phyloP scores from a whole-genome alignment of 2,329 filamentous ascomycete species.

The Diaporthe capsici region DNA sequence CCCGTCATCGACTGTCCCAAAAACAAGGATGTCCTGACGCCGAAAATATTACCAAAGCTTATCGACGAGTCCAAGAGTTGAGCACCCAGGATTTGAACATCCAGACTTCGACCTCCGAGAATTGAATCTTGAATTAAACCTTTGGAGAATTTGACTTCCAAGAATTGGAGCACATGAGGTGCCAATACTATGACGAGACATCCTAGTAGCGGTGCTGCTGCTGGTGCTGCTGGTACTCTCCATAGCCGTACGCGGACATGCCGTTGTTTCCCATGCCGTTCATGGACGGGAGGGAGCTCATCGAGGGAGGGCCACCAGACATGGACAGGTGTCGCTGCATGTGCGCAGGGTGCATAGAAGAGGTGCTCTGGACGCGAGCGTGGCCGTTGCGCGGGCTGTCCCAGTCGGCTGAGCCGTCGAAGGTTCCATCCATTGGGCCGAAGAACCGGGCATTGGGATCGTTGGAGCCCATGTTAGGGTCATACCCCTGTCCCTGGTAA shows the following conservation, averaged over 20 bases:
- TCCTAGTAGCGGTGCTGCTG: slow-evolving; percentile 28
- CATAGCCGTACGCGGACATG: slow-evolving; percentile 6
- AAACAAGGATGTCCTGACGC: slow-evolving; percentile 24
- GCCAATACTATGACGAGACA: neutral
- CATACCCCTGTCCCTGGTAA: slow-evolving; percentile 32
- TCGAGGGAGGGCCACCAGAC: slow-evolving; percentile 28
- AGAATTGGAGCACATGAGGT: neutral
- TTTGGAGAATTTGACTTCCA: neutral
- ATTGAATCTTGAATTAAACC: neutral
- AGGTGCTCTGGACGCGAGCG: slow-evolving; percentile 39
- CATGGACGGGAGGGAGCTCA: slow-evolving; percentile 39
- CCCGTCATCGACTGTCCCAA: slow-evolving; percentile 7
- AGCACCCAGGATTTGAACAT: neutral
- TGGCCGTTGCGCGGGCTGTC: slow-evolving; percentile 31
- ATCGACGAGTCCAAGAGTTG: neutral
- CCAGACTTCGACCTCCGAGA: neutral
- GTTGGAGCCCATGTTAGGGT: slow-evolving; percentile 19
- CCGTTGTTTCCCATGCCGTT: slow-evolving; percentile 30
- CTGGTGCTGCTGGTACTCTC: slow-evolving; percentile 29
- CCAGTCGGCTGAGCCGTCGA: slow-evolving; percentile 33
- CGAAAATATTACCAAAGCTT: slow-evolving; percentile 1
- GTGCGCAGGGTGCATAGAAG: slow-evolving; percentile 19
- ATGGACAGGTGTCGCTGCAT: slow-evolving; percentile 32
- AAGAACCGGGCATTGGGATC: slow-evolving; percentile 26
- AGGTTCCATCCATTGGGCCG: slow-evolving; percentile 4